Conservation (phyloP, 2,329 filamentous ascomycete genomes). For the Davidsoniella neocaledoniae region DNA sequence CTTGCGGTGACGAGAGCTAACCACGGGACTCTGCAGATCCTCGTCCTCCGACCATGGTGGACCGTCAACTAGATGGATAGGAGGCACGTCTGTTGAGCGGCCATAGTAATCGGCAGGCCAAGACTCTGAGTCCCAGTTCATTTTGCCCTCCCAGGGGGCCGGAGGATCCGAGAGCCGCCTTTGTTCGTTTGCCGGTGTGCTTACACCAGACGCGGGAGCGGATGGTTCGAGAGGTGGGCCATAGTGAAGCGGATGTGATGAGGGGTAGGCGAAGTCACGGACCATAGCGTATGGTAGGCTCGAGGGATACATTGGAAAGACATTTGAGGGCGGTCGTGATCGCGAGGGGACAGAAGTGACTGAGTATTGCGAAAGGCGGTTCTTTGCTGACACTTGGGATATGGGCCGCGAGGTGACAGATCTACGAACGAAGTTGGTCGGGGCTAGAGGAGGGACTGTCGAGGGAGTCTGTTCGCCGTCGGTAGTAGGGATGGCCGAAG, state of each 20-base stretch:
- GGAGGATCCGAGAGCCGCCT: conserved; percentile 73
- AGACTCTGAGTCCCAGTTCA: conserved; percentile 33
- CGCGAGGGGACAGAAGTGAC: conserved; percentile 48
- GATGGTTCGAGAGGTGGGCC: conserved; percentile 67
- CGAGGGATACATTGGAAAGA: conserved; percentile 71
- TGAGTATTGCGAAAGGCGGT: conserved; percentile 72
- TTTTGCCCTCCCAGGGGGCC: conserved; percentile 54
- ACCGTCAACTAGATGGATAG: conserved; percentile 72
- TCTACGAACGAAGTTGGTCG: conserved; percentile 39
- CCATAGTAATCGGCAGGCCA: conserved; percentile 37
- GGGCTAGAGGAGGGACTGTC: conserved; percentile 38
- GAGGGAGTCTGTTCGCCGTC: conserved; percentile 34
- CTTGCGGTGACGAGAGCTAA: conserved; percentile 70
- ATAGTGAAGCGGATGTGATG: conserved; percentile 76
- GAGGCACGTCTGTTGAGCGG: conserved; percentile 55
- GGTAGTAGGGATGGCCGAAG: conserved; percentile 29
- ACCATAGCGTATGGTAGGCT: conserved; percentile 79
- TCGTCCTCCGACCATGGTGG: conserved; percentile 93
- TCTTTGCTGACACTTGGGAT: conserved; percentile 57
- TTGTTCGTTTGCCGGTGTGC: conserved; percentile 70
- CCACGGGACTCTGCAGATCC: conserved; percentile 81
- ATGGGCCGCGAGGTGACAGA: conserved; percentile 47
- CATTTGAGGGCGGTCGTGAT: conserved; percentile 65
- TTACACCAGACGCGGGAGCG: conserved; percentile 55
- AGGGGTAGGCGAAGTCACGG: conserved; percentile 86